Conservation (phyloP, 306 rosid species). For the Fagus sylvatica region DNA sequence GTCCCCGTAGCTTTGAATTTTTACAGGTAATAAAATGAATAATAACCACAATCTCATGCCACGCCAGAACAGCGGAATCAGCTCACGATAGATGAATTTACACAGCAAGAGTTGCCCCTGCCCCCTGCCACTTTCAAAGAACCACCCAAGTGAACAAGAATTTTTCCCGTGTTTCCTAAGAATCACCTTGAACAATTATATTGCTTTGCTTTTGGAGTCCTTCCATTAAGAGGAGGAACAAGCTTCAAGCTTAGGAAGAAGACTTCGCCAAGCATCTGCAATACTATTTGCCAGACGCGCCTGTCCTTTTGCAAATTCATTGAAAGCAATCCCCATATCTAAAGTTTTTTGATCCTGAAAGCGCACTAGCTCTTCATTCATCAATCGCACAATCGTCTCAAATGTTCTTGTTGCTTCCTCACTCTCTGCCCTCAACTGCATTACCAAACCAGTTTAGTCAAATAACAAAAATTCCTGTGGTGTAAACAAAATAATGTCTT, state of each 20-base stretch:
- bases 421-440: constrained; percentile 91
- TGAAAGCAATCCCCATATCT: constrained; percentile 92
- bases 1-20: constrained; percentile 39
- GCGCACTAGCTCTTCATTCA: constrained; percentile 83
- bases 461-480: not conserved
- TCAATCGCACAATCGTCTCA: constrained; percentile 70
- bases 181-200: constrained; percentile 22
- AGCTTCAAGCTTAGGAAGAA: constrained; percentile 90
- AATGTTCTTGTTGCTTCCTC: constrained; percentile 86
- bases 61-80: constrained; percentile 37
- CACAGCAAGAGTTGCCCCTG: constrained; percentile 39
- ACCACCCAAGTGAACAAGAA: not conserved
- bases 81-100: constrained; percentile 25
- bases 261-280: constrained; percentile 95
- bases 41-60: constrained; percentile 31
- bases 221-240: constrained; percentile 44
- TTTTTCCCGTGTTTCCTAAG: not conserved
- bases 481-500: not conserved
- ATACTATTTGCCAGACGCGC: constrained; percentile 81
- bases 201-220: constrained; percentile 25
- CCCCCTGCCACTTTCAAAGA: constrained; percentile 21
- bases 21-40: constrained; percentile 44
- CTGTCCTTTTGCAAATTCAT: constrained; percentile 96
- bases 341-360: constrained; percentile 92
- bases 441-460: constrained; percentile 35